phyloP scores from a whole-genome alignment of 129 eudicot species.

The Glebionis coronaria region DNA sequence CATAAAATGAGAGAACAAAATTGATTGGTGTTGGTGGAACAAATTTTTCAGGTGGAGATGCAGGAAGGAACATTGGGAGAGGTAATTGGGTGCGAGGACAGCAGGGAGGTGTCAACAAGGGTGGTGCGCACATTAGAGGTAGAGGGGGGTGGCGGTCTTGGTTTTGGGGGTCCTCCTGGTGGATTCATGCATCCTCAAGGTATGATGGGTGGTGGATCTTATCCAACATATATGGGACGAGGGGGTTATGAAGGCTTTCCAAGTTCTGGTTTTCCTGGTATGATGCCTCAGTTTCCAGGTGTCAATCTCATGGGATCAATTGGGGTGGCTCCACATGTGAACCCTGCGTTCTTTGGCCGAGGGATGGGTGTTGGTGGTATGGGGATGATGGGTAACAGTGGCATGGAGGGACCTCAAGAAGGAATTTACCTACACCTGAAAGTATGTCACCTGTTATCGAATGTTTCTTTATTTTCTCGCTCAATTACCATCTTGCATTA shows the following conservation, averaged over 20 bases:
- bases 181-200: slow-evolving; percentile 93
- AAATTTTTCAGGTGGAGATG: slow-evolving; percentile 61
- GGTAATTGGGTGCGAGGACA: slow-evolving; percentile 76
- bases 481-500: no score
- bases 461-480: no score
- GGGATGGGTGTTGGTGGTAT: slow-evolving; percentile 86
- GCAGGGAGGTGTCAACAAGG: slow-evolving; percentile 49
- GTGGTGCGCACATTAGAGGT: slow-evolving; percentile 69
- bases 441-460: no score
- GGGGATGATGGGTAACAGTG: slow-evolving; percentile 79
- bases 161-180: slow-evolving; percentile 78
- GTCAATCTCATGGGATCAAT: slow-evolving; percentile 84
- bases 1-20: no score
- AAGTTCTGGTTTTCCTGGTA: slow-evolving; percentile 78
- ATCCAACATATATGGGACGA: slow-evolving; percentile 84
- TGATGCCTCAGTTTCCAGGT: slow-evolving; percentile 84
- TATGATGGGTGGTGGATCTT: slow-evolving; percentile 94
- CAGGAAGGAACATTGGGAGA: slow-evolving; percentile 71
- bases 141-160: slow-evolving; percentile 73
- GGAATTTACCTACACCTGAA: no score
- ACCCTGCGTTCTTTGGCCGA: slow-evolving; percentile 86
- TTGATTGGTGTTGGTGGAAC: no score
- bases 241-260: slow-evolving; percentile 97
- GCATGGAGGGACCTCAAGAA: slow-evolving; percentile 73
- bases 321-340: slow-evolving; percentile 96